Evolutionary conservation across 805 yeast species (phyloP).

Genomic region (Debaryomyces prosopidis): DNA sequence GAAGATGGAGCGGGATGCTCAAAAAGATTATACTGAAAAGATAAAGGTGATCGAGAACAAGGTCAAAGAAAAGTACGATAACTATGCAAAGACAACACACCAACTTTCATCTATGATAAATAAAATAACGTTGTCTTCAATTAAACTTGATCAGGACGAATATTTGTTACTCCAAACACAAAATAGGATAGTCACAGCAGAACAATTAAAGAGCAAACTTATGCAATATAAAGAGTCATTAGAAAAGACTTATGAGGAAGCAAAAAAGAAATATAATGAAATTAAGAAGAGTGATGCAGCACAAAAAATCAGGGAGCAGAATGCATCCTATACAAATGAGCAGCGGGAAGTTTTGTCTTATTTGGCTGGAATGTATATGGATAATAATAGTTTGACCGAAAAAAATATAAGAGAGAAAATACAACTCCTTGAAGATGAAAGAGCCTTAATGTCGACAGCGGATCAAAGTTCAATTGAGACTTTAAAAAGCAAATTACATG

Average conservation of each 20-base stretch:
- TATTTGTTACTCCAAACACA: slow-evolving; percentile 14
- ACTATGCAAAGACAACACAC: slow-evolving; percentile 16
- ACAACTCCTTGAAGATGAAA: slow-evolving; percentile 48
- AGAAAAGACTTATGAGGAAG: slow-evolving; percentile 29
- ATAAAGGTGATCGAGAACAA: slow-evolving; percentile 30
- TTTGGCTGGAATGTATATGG: slow-evolving; percentile 39
- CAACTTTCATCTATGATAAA: slow-evolving; percentile 23
- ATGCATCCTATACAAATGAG: slow-evolving; percentile 37
- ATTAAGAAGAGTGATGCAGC: slow-evolving; percentile 44
- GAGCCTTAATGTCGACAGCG: slow-evolving; percentile 35
- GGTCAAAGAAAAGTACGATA: slow-evolving; percentile 20
- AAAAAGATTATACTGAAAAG: slow-evolving; percentile 42
- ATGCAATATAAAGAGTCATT: slow-evolving; percentile 25
- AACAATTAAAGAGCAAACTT: slow-evolving; percentile 26
- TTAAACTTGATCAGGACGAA: slow-evolving; percentile 13
- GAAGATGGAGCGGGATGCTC: slow-evolving; percentile 36
- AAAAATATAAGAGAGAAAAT: slow-evolving; percentile 38
- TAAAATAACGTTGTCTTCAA: slow-evolving; percentile 17
- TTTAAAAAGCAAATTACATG: slow-evolving; percentile 39
- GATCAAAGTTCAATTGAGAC: slow-evolving; percentile 38
- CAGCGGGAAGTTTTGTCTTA: slow-evolving; percentile 38
- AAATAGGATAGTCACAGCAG: slow-evolving; percentile 21
- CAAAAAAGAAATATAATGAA: slow-evolving; percentile 35
- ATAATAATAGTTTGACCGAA: slow-evolving; percentile 37
- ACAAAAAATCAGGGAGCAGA: slow-evolving; percentile 34